Base-by-base conservation (phyloP, 164 flowering plant genomes). In the Tetracentron sinense region DNA sequence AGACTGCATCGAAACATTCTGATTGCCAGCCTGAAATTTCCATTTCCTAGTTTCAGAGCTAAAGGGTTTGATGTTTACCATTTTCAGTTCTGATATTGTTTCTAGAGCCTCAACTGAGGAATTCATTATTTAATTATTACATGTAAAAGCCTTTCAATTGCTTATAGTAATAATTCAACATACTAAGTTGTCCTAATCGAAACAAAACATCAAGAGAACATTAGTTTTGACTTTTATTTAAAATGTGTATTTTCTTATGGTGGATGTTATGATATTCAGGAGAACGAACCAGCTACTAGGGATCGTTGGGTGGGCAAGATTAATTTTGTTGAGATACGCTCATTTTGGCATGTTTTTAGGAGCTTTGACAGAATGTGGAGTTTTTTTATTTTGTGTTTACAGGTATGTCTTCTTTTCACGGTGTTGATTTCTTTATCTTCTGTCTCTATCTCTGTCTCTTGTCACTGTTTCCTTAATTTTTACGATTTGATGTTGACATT, bases 321-420 rank as follows among this genome's bases (percentile, higher is more conserved):
- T 25, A 87, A 93, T 74, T 93, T 90, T 78, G 97, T 90, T 60
- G 98, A 90, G 78, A 85, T 87, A 64, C 92, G 98, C 14, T 84
- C 97, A 47, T 93, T 79, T 75, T 90, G 88, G 95, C 98, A 93
- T 71, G 46, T 90, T 52, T 93, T 88, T 67, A 76, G 97, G 82
- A 93, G 98, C 73, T 93, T 90, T 70, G 96, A 90, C 70, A 78
- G 97, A 59, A 85, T 93, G 97, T 93, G 98, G 98, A 78, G 82
- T 58, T 93, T 93, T 70, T 86, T 85, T 31, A 84, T 93, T 58
- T 75, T 93, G 66, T 79, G 85, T 65, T 78, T 93, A 72, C 97
- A 93, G 93, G 98, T 89, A 73, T 61, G 30, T 54, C 4, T 33
- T 68, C 16, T n/a, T 73, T 26, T 22, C 5, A 19, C 54, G 29